These are phyloP conservation scores for Fusarium compactum DNA, from an alignment of 2,329 filamentous ascomycete genomes.

Conservation along the genomic window DNA sequence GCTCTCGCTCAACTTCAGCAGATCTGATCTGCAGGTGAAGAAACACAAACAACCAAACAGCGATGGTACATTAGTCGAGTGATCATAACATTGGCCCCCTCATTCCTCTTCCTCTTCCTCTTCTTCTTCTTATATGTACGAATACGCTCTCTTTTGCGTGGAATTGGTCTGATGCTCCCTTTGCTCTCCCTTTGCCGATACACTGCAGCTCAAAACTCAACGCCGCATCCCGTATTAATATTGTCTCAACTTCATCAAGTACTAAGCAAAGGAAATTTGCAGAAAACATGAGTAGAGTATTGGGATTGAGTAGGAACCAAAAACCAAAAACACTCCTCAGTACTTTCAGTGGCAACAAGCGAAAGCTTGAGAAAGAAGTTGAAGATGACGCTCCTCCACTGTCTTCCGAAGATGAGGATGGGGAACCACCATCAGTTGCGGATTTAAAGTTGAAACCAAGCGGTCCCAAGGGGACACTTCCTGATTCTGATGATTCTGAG, in stretches of 20 bases:
- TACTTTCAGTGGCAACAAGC: slow-evolving; percentile 5
- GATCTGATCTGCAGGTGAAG: neutral
- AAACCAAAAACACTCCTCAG: slow-evolving; percentile 35
- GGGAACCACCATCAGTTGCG: slow-evolving; percentile 14
- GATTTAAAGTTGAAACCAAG: slow-evolving; percentile 3
- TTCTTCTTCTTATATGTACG: neutral
- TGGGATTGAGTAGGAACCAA: slow-evolving; percentile 42
- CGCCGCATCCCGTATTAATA: neutral
- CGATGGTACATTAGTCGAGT: slow-evolving; percentile 4
- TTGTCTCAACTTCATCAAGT: neutral
- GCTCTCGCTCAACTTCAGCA: neutral
- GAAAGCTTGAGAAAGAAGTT: slow-evolving; percentile 24
- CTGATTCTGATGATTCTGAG: slow-evolving; percentile 43
- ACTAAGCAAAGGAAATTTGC: neutral
- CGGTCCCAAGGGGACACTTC: neutral
- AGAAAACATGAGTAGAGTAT: slow-evolving; percentile 19
- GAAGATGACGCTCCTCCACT: slow-evolving; percentile 46
- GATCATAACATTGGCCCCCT: neutral
- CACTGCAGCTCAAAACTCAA: neutral
- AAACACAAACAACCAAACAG: slow-evolving; percentile 14
- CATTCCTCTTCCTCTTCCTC: neutral
- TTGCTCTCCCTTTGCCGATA: neutral
- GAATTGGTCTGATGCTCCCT: neutral
- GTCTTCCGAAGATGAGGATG: slow-evolving; percentile 48
- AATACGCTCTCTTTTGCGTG: neutral